Evolutionary conservation across 306 rosid species (phyloP), one percentile per base, ranked within the genome.

Genomic region (Myrica gale): DNA sequence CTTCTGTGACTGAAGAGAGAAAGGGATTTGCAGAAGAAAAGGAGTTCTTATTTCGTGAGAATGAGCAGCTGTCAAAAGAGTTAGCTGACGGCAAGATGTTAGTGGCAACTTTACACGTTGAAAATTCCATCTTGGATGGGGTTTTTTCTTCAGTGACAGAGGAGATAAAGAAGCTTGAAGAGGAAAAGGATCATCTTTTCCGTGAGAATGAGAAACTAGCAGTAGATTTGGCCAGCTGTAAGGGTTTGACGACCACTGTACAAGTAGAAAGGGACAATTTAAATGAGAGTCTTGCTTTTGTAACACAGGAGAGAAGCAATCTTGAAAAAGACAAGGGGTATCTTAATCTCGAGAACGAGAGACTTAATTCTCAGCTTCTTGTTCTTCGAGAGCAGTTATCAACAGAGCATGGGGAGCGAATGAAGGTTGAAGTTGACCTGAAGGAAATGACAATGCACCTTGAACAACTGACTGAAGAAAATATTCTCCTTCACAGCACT

Each of bases 381-480:
- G 80, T 73, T 79, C 76, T 94, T 68, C 87, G 83, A 68, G 89
- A 84, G 78, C 84, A 67, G 57, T 78, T 85, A 60, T 87, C 90
- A 52, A 50, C 71, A 8, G 89, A 90, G 82, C 79, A 80, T 76
- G 88, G 71, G 63, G 90, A 86, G 52, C 84, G 62, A 6, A 78
- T 67, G 81, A 86, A 79, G 85, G 62, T 86, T 77, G 90, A 85
- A 83, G 75, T 58, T 83, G 88, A 90, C 50, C 82, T 89, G 47
- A 82, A 82, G 80, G 90, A 89, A 85, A 77, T 73, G 21, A 75
- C 81, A 57, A 23, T 45, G 54, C 74, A 39, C 75, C 84, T 90
- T 83, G 95, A 87, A 80, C 89, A 92, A 83, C 83, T 91, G 76
- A 82, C 86, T 6, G 74, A 86, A 68, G 97, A 90, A 79, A 94